Evolutionary conservation across 768 basidiomycete species (phyloP).

Genomic region (Suillus variegatus): DNA sequence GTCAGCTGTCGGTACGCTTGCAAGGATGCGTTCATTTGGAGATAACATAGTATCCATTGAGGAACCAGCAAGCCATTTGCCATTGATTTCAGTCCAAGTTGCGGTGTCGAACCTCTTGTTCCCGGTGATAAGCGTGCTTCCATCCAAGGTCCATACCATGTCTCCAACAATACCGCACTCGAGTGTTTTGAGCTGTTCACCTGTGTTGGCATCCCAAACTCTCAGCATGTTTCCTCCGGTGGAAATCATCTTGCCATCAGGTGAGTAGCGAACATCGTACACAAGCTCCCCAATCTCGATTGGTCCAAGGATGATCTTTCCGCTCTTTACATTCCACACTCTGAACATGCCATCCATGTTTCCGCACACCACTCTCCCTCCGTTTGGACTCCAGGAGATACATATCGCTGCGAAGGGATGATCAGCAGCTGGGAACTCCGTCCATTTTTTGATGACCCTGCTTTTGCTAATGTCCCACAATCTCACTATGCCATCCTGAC

Average conservation of each 20-base stretch:
- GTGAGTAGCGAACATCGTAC: background rate
- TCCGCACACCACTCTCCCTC: background rate
- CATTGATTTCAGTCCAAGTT: background rate
- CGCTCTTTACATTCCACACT: background rate
- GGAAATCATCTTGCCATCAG: background rate
- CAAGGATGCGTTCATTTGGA: background rate
- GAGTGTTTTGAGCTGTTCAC: background rate
- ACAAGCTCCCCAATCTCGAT: background rate
- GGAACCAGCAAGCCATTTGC: background rate
- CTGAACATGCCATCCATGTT: background rate
- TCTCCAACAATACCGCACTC: background rate
- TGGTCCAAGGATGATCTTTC: background rate
- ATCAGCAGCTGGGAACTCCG: background rate
- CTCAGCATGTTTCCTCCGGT: background rate
- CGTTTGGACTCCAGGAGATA: background rate
- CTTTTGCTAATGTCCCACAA: background rate
- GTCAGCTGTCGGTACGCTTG: background rate
- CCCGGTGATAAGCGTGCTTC: background rate
- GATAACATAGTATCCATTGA: background rate
- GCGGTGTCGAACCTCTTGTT: background rate
- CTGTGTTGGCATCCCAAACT: background rate
- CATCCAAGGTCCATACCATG: background rate
- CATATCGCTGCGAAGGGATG: background rate
- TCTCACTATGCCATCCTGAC: slow-evolving; percentile 7
- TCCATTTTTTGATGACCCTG: background rate